phyloP scores from a whole-genome alignment of 352 stramenopile species.

The Pythium insidiosum region DNA sequence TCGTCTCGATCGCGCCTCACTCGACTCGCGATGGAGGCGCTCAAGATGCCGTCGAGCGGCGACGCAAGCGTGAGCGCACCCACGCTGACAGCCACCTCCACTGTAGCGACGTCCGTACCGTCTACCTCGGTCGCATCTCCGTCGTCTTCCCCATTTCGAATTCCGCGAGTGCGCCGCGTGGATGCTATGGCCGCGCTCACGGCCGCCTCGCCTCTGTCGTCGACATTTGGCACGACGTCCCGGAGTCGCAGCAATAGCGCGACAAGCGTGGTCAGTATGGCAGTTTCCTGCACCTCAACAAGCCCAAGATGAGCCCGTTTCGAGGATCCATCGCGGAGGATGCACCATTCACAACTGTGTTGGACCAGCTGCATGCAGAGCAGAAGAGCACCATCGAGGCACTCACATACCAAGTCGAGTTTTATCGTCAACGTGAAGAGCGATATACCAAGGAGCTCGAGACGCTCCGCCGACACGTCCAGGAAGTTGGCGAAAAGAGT shows the following conservation, averaged over 20 bases:
- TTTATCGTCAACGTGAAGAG: constrained; percentile 70
- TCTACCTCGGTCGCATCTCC: neutral
- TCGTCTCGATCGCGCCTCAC: no score
- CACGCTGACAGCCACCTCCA: neutral
- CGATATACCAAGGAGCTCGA: constrained; percentile 56
- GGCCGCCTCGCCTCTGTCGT: no score
- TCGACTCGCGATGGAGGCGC: no score
- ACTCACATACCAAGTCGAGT: constrained; percentile 63
- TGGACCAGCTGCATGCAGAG: constrained; percentile 72
- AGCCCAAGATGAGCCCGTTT: no score
- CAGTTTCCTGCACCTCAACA: neutral
- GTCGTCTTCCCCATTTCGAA: neutral
- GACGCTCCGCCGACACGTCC: constrained; percentile 28
- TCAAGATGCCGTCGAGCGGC: neutral
- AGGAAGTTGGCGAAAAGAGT: constrained; percentile 9
- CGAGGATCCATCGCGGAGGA: no score
- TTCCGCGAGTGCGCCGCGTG: no score
- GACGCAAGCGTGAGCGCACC: neutral
- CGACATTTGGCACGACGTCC: no score
- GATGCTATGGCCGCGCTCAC: no score
- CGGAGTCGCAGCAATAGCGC: no score
- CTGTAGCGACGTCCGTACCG: no score
- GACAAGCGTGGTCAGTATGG: no score
- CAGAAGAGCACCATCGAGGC: constrained; percentile 81
- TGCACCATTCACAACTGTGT: no score